Evolutionary conservation across 2,329 filamentous ascomycete genomes (phyloP).

Genomic region (Colletotrichum echinochloae): DNA sequence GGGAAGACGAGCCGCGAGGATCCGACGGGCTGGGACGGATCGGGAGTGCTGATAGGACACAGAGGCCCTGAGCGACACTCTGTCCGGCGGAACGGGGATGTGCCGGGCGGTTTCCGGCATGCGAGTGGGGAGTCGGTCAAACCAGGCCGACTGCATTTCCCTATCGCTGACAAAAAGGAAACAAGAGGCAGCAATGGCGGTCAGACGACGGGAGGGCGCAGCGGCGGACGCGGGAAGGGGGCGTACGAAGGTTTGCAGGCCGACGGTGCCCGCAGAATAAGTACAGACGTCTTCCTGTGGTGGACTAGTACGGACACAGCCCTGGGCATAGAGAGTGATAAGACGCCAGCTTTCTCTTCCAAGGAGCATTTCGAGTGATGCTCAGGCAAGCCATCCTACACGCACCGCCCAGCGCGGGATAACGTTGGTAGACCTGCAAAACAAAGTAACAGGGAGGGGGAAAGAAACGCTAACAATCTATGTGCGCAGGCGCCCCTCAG

Average conservation of each 20-base stretch:
- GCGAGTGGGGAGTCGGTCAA: constrained; percentile 18
- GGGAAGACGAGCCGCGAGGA: constrained; percentile 20
- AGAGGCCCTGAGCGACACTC: background rate
- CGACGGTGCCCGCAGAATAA: constrained; percentile 14
- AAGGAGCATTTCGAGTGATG: no score
- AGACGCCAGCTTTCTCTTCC: background rate
- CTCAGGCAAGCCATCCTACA: background rate
- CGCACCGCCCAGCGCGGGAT: background rate
- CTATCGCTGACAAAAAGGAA: constrained; percentile 25
- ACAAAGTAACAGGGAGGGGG: no score
- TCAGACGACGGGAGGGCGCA: constrained; percentile 32
- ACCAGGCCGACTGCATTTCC: background rate
- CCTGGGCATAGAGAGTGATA: background rate
- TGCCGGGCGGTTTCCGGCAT: constrained; percentile 27
- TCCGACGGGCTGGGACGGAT: constrained; percentile 26
- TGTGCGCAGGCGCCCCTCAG: background rate
- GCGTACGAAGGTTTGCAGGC: constrained; percentile 10
- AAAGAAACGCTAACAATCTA: background rate
- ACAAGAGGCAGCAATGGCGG: constrained; percentile 36
- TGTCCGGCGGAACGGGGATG: constrained; percentile 11
- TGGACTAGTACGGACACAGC: no score
- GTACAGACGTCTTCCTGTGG: background rate
- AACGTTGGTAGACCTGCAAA: background rate
- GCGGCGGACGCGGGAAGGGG: constrained; percentile 13
- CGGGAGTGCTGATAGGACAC: constrained; percentile 4